Evolutionary conservation across 176 grass and related monocot species (phyloP), one percentile per base, ranked within the genome.

Genomic region (Olyra latifolia): DNA sequence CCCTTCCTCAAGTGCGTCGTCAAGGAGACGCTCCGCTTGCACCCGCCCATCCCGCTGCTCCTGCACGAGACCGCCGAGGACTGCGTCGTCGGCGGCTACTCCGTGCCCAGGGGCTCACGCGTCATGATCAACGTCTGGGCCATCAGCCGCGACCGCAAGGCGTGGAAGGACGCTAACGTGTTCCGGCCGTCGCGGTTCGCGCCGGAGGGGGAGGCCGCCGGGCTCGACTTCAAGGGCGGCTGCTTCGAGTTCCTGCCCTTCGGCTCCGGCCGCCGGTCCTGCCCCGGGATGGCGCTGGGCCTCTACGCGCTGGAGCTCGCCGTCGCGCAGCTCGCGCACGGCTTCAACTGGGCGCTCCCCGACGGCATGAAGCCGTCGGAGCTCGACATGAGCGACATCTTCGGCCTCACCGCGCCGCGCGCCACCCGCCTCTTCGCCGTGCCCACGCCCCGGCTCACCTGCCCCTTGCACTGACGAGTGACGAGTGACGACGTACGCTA

Each of bases 1-100:
- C 90, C 88, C 17, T 95, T 89, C 86, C 92, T 98, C 78, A 86
- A 84, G 75, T 98, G 89, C 40, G 91, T 85, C 48, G 2, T 94
- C 63, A 97, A 97, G 74, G 95, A 97, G 90, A 97, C 92, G 46
- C 95, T 98, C 48, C 96, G 96, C 4, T 88, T 98, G 39, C 92
- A 98, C 90, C 96, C 96, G 0, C 96, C 95, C 1, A 93, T 98
- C 86, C 95, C 95, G 38, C 82, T 98, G 20, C 95, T 94, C 63
- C 92, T 91, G 10, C 95, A 98, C 59, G 90, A 98, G 85, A 98
- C 92, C 1, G 87, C 90, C 47, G 88, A 78, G 57, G 92, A 93
- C 80, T 89, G 92, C 69, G 29, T 86, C 10, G 88, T 98, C 7
- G 86, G 77, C 22, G 88, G 95, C 74, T 95, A 94, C 80, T 84